These are phyloP conservation scores for Penicillium fimorum DNA, from an alignment of 495 filamentous ascomycete species.

Conservation along the genomic window DNA sequence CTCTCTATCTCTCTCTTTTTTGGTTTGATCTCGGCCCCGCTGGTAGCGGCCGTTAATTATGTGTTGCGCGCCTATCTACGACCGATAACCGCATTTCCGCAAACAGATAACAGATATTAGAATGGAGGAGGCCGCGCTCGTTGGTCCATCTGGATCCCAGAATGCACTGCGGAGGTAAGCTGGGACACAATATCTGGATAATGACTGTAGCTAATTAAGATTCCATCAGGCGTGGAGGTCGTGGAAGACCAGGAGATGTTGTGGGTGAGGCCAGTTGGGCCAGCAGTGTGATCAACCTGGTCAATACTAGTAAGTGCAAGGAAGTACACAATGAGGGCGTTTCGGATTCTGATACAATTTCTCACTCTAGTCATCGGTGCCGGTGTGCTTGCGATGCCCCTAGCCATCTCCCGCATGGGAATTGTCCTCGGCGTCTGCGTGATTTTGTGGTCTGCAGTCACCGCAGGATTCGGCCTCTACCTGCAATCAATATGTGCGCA, in stretches of 20 bases:
- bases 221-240: slow-evolving; percentile 39
- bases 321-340: background rate
- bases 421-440: slow-evolving; percentile 78
- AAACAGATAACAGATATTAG: slow-evolving; percentile 11
- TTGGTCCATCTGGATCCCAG: slow-evolving; percentile 25
- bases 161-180: slow-evolving; percentile 36
- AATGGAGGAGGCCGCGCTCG: slow-evolving; percentile 36
- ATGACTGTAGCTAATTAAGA: slow-evolving; percentile 9
- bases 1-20: background rate
- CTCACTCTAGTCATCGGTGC: slow-evolving; percentile 74
- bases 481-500: slow-evolving; percentile 88
- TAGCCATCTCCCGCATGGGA: slow-evolving; percentile 88
- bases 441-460: slow-evolving; percentile 85
- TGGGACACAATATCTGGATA: background rate
- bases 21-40: slow-evolving; percentile 7
- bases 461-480: slow-evolving; percentile 90
- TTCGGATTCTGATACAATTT: slow-evolving; percentile 6
- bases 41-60: slow-evolving; percentile 32
- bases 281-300: slow-evolving; percentile 88
- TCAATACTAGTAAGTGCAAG: slow-evolving; percentile 73
- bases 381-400: slow-evolving; percentile 91
- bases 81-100: slow-evolving; percentile 6
- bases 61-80: slow-evolving; percentile 19
- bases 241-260: slow-evolving; percentile 49
- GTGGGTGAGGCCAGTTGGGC: slow-evolving; percentile 80